These are phyloP conservation scores for Talaromyces pinophilus DNA, from an alignment of 2,329 filamentous ascomycete genomes.

Conservation along the genomic window DNA sequence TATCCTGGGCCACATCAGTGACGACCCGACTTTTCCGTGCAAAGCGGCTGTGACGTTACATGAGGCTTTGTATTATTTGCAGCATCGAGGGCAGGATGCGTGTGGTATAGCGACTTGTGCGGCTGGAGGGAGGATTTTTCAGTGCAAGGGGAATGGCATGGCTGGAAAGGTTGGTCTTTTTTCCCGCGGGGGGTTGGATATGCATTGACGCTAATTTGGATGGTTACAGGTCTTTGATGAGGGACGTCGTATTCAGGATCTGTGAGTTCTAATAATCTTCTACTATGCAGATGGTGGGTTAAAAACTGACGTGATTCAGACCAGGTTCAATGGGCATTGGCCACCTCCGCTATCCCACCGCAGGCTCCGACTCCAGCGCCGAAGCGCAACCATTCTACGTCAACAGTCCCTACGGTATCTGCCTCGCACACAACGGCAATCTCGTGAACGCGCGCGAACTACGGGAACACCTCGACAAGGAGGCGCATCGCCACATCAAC, in stretches of 20 bases:
- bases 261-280: conserved; percentile 38
- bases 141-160: conserved; percentile 89
- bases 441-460: conserved; percentile 76
- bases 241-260: conserved; percentile 69
- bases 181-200: neutral
- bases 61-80: conserved; percentile 70
- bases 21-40: conserved; percentile 31
- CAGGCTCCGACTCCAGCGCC: conserved; percentile 77
- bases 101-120: conserved; percentile 78
- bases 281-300: no score
- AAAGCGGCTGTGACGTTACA: conserved; percentile 64
- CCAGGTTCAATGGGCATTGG: conserved; percentile 84
- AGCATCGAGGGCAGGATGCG: conserved; percentile 82
- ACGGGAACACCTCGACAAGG: conserved; percentile 70
- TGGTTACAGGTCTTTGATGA: conserved; percentile 62
- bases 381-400: conserved; percentile 94
- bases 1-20: conserved; percentile 59
- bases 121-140: conserved; percentile 76
- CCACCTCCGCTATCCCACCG: conserved; percentile 86
- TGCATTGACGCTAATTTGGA: neutral
- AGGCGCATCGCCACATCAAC: conserved; percentile 83
- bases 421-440: conserved; percentile 83
- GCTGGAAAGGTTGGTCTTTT: conserved; percentile 65
- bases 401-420: conserved; percentile 81
- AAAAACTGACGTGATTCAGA: neutral